phyloP scores from a whole-genome alignment of 192 early-diverging fungal genomes.

The Coemansia sp. region DNA sequence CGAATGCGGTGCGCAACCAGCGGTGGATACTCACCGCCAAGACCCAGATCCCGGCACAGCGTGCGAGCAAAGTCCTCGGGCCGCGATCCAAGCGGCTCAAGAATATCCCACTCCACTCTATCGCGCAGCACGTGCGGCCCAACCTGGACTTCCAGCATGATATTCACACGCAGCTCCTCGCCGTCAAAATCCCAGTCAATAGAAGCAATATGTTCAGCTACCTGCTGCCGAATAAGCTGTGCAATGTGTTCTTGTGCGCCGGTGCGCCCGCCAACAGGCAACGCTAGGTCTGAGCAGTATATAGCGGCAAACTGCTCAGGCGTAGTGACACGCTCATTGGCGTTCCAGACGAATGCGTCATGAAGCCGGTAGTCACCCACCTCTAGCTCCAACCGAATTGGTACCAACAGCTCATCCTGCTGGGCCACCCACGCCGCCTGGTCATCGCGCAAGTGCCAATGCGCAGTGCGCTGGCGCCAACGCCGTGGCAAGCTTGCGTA shows the following conservation, averaged over 20 bases:
- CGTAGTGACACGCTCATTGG: conserved; percentile 76
- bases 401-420: conserved; percentile 75
- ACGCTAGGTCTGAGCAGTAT: conserved; percentile 74
- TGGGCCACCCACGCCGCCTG: conserved; percentile 59
- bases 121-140: conserved; percentile 80
- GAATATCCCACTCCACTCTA: conserved; percentile 89
- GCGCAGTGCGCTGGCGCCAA: conserved; percentile 46
- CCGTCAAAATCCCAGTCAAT: conserved; percentile 37
- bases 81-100: conserved; percentile 46
- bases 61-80: conserved; percentile 53
- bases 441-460: conserved; percentile 50
- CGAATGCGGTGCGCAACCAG: conserved; percentile 53
- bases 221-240: conserved; percentile 50
- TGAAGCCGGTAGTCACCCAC: conserved; percentile 79
- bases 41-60: conserved; percentile 46
- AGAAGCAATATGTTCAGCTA: conserved; percentile 45
- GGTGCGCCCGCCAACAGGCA: conserved; percentile 43
- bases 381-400: conserved; percentile 90
- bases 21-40: conserved; percentile 53
- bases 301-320: conserved; percentile 85
- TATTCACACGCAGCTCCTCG: conserved; percentile 45
- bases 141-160: conserved; percentile 80
- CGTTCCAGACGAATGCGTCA: conserved; percentile 92
- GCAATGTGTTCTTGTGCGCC: conserved; percentile 41
- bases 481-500: conserved; percentile 39